Evolutionary conservation across 805 yeast species (phyloP), one percentile per base, ranked within the genome.

Genomic region (Wickerhamiella domercqiae): DNA sequence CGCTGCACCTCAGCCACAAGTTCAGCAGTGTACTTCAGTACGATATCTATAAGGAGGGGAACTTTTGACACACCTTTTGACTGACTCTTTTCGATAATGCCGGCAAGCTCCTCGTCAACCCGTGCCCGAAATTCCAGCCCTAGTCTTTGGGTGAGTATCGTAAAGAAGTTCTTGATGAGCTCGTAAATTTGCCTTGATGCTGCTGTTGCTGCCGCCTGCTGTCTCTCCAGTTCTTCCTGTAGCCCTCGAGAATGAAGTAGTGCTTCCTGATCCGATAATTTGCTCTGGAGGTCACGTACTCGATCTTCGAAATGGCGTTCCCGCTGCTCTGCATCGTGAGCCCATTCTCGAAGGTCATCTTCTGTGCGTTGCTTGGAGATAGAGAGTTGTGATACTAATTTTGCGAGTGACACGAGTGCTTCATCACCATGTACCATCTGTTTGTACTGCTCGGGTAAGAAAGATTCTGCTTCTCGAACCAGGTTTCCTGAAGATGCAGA

Each of bases 1-100:
- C 33, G 34, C 13, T 13, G 25, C 14, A 42, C 42, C 29, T 30
- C 30, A 19, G 22, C 39, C 1, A 44, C 47, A 6, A 48, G 15
- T 32, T 44, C 36, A 11, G 44, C 46, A 3, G 48, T 42, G 25
- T 44, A 40, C 25, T 36, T 31, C 18, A 43, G 36, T 36, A 47
- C 21, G 6, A 46, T 38, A 7, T 42, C 49, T 4, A 36, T 39
- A 14, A 49, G 38, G 26, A 44, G 21, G 22, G 53, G 53, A 13
- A 47, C 39, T 32, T 49, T 49, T 31, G 44, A 36, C 21, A 33
- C 35, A 2, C 36, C 26, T 17, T 40, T 38, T 13, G 16, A 19
- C 30, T 35, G 33, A 7, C 45, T 34, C 17, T 35, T 36, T 14
- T 36, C 39, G n/a, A 48, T 41, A 14, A 48, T 44, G 6, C 33